A percentile compares a stretch with the other conserved stretches of the same genome.
Conservation (phyloP, 306 rosid species). For the Sicyos edulis region DNA sequence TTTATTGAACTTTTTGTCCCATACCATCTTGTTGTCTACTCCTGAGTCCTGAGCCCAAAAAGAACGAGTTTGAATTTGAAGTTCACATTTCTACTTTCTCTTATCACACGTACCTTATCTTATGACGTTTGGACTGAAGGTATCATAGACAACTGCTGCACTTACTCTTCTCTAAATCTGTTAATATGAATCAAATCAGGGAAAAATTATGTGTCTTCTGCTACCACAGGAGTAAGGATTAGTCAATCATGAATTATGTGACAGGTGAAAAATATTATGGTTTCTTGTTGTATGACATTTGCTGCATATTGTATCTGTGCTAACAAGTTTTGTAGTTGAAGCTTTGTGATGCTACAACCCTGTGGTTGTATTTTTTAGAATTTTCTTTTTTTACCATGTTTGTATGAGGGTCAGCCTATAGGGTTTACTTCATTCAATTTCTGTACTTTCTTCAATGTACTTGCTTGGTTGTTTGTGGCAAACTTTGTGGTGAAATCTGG, state of each 20-base stretch:
- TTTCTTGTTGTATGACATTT: neutral
- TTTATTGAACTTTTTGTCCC: neutral
- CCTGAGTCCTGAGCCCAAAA: neutral
- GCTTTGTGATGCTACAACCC: neutral
- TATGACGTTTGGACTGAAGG: neutral
- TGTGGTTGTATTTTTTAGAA: neutral
- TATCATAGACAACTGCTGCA: neutral
- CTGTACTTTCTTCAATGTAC: neutral
- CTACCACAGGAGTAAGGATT: neutral
- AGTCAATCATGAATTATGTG: neutral
- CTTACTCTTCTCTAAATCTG: neutral
- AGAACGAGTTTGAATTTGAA: constrained; percentile 1
- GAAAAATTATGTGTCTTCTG: neutral
- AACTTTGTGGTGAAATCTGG: neutral
- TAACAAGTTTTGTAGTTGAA: constrained; percentile 7
- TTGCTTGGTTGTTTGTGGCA: neutral
- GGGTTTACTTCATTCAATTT: neutral
- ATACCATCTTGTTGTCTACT: constrained; percentile 1
- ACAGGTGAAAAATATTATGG: neutral
- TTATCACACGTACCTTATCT: neutral
- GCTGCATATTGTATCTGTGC: neutral
- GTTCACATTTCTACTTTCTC: neutral
- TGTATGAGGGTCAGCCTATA: neutral
- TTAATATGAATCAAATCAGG: neutral
- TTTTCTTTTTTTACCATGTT: neutral